These are phyloP conservation scores for Meyerozyma sp. DNA, from an alignment of 1,139 yeast genomes.

Conservation along the genomic window DNA sequence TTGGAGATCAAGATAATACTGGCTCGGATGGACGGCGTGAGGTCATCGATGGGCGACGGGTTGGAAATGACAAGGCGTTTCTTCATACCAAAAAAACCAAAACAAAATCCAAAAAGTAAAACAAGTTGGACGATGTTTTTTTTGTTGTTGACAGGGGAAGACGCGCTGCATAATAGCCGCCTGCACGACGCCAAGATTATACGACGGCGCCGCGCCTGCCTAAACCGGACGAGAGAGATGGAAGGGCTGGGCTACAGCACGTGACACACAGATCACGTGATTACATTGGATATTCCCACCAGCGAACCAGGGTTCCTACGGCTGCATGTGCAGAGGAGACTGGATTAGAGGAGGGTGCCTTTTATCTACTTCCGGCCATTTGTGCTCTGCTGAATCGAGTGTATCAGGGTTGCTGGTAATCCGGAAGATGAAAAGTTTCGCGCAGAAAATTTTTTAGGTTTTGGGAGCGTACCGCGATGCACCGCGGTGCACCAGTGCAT, in stretches of 20 bases:
- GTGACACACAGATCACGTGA: neutral
- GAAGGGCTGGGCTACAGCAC: neutral
- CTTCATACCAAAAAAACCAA: conserved; percentile 3
- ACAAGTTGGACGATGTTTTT: neutral
- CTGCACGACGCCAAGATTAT: neutral
- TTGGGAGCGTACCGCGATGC: neutral
- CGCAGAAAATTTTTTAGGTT: neutral
- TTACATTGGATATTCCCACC: conserved; percentile 29
- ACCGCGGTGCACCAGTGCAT: neutral
- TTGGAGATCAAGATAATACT: conserved; percentile 37
- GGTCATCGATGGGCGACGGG: conserved; percentile 13
- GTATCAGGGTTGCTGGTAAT: conserved; percentile 46
- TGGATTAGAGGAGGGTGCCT: conserved; percentile 31
- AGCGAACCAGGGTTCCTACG: conserved; percentile 35
- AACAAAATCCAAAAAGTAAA: neutral
- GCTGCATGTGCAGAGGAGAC: conserved; percentile 7
- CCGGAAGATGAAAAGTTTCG: conserved; percentile 27
- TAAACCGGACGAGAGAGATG: conserved; percentile 30
- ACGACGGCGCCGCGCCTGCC: neutral
- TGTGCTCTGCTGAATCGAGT: conserved; percentile 42
- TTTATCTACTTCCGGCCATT: conserved; percentile 49
- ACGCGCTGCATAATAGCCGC: neutral
- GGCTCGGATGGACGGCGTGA: conserved; percentile 14
- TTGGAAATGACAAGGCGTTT: conserved; percentile 12
- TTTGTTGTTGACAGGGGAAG: neutral